These are phyloP conservation scores for Termitomyces bulborhizus DNA, from an alignment of 768 basidiomycete genomes.

Conservation along the genomic window DNA sequence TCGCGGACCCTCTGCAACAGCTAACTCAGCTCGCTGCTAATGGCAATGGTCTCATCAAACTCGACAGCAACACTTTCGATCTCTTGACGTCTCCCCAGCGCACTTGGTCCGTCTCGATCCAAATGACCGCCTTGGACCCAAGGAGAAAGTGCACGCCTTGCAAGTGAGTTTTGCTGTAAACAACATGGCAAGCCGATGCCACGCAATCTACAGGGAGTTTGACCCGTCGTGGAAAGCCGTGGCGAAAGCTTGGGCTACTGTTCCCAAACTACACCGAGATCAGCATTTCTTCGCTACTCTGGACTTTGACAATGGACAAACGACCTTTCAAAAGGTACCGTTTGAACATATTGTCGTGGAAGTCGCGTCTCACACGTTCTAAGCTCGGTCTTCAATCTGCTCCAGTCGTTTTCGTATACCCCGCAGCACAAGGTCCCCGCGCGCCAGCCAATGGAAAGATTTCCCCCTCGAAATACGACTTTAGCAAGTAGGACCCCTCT, in stretches of 20 bases:
- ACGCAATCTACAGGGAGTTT: constrained; percentile 56
- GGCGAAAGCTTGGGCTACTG: constrained; percentile 74
- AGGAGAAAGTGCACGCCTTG: constrained; percentile 88
- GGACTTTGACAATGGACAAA: constrained; percentile 77
- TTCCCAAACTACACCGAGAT: constrained; percentile 55
- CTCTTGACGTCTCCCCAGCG: constrained; percentile 69
- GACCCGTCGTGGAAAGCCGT: constrained; percentile 78
- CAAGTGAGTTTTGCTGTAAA: constrained; percentile 50
- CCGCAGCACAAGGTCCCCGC: constrained; percentile 66
- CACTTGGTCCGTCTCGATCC: constrained; percentile 82
- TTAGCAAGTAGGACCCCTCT: constrained; percentile 48
- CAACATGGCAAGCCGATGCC: background rate
- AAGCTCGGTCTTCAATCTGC: constrained; percentile 82
- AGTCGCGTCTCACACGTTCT: constrained; percentile 1
- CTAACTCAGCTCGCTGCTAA: constrained; percentile 64
- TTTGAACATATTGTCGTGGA: background rate
- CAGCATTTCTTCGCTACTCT: constrained; percentile 89
- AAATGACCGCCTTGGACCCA: constrained; percentile 82
- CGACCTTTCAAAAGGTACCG: constrained; percentile 73
- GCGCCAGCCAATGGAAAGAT: constrained; percentile 49
- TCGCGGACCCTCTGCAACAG: constrained; percentile 38
- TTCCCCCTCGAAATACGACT: constrained; percentile 67
- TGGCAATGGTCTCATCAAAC: constrained; percentile 75
- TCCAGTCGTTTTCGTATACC: constrained; percentile 76
- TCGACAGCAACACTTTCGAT: constrained; percentile 73